Percentiles rank a stretch among this genome's conserved stretches.
phyloP scores from a whole-genome alignment of 768 basidiomycete genomes.

The Rhizopogon vesiculosus region DNA sequence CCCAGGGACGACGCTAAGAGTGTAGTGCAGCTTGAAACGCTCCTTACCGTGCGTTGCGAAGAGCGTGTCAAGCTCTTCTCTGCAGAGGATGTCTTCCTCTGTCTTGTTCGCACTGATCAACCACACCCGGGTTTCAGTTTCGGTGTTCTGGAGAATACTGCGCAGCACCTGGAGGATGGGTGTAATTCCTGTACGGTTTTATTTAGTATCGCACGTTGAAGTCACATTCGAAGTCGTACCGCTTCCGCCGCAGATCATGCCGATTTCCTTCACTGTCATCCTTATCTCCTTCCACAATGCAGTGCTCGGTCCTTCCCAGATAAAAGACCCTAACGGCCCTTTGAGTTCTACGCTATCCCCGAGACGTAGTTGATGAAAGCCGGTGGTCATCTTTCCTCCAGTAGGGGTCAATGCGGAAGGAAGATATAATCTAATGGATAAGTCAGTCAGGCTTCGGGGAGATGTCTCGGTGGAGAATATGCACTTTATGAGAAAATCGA shows the following conservation, averaged over 20 bases:
- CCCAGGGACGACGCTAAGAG: slow-evolving; percentile 28
- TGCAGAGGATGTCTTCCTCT: slow-evolving; percentile 47
- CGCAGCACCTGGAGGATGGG: slow-evolving; percentile 55
- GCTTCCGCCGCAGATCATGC: slow-evolving; percentile 55
- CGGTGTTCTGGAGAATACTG: slow-evolving; percentile 37
- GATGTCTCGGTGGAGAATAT: slow-evolving; percentile 7
- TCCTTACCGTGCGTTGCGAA: slow-evolving; percentile 17
- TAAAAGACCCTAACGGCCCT: slow-evolving; percentile 55
- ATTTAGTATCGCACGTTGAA: neutral
- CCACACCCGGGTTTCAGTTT: slow-evolving; percentile 38
- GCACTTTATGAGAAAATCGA: slow-evolving; percentile 53
- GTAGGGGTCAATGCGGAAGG: slow-evolving; percentile 28
- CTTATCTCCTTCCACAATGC: slow-evolving; percentile 33
- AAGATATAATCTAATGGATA: slow-evolving; percentile 35
- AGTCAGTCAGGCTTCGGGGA: slow-evolving; percentile 4
- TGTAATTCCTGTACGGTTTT: slow-evolving; percentile 37
- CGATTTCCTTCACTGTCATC: slow-evolving; percentile 35
- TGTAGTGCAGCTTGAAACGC: slow-evolving; percentile 40
- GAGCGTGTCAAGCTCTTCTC: slow-evolving; percentile 42
- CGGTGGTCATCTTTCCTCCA: slow-evolving; percentile 52
- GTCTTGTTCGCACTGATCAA: slow-evolving; percentile 44
- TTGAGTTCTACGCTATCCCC: slow-evolving; percentile 53
- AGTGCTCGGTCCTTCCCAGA: slow-evolving; percentile 40
- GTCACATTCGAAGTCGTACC: slow-evolving; percentile 26
- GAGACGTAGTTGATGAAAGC: slow-evolving; percentile 40